These are phyloP conservation scores for Brachypodium distachyon DNA, from an alignment of 202 grass and related monocot genomes.

Conservation along the genomic window DNA sequence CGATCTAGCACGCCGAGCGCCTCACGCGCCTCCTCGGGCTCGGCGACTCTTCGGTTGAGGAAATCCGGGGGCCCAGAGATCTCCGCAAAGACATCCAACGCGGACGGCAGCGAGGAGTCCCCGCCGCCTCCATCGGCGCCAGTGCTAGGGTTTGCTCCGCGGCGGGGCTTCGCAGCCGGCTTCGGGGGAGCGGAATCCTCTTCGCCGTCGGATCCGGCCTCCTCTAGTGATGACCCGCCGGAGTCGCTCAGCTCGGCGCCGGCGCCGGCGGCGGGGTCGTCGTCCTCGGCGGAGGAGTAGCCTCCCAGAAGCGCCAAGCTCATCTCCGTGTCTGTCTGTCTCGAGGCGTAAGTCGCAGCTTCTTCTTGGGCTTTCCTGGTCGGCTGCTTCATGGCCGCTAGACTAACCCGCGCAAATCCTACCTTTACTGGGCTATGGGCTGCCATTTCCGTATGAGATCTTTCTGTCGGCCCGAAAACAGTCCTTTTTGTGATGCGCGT, in stretches of 20 bases:
- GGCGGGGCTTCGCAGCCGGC: conserved; percentile 10
- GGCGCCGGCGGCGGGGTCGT: conserved; percentile 12
- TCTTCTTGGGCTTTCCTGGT: neutral
- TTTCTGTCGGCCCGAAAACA: neutral
- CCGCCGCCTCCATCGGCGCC: neutral
- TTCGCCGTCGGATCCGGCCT: conserved; percentile 21
- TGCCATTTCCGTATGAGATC: too few species aligned
- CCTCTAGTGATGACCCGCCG: conserved; percentile 13
- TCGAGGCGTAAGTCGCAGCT: neutral
- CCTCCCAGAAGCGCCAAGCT: conserved; percentile 71
- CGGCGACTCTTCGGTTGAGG: conserved; percentile 45
- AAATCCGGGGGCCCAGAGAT: conserved; percentile 79
- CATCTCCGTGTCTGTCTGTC: conserved; percentile 25
- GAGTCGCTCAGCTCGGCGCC: conserved; percentile 32
- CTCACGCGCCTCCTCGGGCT: conserved; percentile 46
- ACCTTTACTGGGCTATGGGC: neutral
- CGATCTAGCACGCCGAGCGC: conserved; percentile 70
- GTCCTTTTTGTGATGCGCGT: too few species aligned
- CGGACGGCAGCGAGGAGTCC: conserved; percentile 60
- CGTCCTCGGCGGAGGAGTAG: conserved; percentile 85
- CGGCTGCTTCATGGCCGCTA: neutral
- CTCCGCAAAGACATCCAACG: conserved; percentile 72
- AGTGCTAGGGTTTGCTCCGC: conserved; percentile 21
- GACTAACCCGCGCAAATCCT: neutral
- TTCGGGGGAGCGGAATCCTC: conserved; percentile 10